These are phyloP conservation scores for Acanthamoeba royreba DNA, from an alignment of 208 protist species.

Conservation along the genomic window DNA sequence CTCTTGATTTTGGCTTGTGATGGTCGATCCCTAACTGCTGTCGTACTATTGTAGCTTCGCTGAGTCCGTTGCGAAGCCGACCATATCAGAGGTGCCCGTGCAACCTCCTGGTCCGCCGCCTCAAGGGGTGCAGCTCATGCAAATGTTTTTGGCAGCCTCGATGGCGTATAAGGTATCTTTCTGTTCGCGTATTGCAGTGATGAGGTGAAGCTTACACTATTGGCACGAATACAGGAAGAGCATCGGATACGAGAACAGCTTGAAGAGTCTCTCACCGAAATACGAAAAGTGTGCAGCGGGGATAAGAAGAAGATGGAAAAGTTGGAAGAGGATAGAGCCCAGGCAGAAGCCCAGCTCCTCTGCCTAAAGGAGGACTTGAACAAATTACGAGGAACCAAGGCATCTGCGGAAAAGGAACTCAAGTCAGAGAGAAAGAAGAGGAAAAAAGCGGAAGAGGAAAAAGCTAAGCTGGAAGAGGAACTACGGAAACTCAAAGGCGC, in stretches of 20 bases:
- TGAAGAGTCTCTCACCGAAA: neutral
- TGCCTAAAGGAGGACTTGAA: neutral
- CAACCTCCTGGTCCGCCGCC: neutral
- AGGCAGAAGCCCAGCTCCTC: neutral
- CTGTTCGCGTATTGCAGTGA: too few species aligned
- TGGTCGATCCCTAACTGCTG: too few species aligned
- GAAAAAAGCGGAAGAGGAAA: neutral
- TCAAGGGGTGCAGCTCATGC: neutral
- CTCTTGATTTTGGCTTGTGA: neutral
- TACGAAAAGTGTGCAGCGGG: neutral
- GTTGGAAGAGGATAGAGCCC: neutral
- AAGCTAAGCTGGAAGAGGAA: neutral
- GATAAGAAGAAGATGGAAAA: neutral
- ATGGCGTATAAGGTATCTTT: constrained; percentile 11
- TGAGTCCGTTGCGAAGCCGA: neutral
- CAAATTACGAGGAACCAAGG: neutral
- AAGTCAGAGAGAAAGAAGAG: neutral
- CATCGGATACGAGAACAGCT: neutral
- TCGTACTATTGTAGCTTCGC: too few species aligned
- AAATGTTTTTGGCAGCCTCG: neutral
- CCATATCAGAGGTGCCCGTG: neutral
- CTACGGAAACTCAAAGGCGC: neutral
- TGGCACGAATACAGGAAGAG: too few species aligned
- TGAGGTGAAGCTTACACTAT: too few species aligned
- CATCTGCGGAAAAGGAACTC: neutral